Conservation (phyloP, 2,329 filamentous ascomycete genomes). For the Hymenoscyphus fraxineus region DNA sequence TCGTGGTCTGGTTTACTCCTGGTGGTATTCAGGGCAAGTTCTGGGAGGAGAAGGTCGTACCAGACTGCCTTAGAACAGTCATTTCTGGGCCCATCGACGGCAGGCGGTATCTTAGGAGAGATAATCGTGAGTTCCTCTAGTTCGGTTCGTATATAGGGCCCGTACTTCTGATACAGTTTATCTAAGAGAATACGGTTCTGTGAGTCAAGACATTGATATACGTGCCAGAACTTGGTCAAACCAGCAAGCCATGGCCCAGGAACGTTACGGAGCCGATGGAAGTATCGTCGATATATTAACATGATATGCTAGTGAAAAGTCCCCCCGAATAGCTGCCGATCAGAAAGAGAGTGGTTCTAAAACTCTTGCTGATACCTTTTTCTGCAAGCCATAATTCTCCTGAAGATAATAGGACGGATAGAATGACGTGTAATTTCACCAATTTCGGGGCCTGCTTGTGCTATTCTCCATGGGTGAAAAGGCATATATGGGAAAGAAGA, state of each 20-base stretch:
- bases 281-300: slow-evolving; percentile 7
- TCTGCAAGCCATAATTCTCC: too few relatives aligned
- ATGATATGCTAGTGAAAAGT: too few relatives aligned
- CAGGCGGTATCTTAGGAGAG: slow-evolving; percentile 40
- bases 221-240: slow-evolving; percentile 9
- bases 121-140: slow-evolving; percentile 14
- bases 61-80: not conserved
- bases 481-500: too few relatives aligned
- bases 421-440: too few relatives aligned
- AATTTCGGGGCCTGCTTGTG: too few relatives aligned
- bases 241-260: slow-evolving; percentile 10
- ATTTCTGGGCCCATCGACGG: slow-evolving; percentile 1
- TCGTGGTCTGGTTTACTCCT: not conserved
- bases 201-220: not conserved
- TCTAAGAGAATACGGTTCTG: slow-evolving; percentile 9
- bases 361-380: too few relatives aligned
- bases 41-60: not conserved
- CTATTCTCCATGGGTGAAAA: too few relatives aligned
- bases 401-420: too few relatives aligned
- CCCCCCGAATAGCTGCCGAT: too few relatives aligned
- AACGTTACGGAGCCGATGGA: slow-evolving; percentile 12
- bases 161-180: slow-evolving; percentile 9
- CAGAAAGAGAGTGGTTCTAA: too few relatives aligned
- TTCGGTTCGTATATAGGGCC: slow-evolving; percentile 4
- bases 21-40: not conserved